Base-by-base conservation (phyloP, 73 alveolate species). In the Durusdinium trenchii region DNA sequence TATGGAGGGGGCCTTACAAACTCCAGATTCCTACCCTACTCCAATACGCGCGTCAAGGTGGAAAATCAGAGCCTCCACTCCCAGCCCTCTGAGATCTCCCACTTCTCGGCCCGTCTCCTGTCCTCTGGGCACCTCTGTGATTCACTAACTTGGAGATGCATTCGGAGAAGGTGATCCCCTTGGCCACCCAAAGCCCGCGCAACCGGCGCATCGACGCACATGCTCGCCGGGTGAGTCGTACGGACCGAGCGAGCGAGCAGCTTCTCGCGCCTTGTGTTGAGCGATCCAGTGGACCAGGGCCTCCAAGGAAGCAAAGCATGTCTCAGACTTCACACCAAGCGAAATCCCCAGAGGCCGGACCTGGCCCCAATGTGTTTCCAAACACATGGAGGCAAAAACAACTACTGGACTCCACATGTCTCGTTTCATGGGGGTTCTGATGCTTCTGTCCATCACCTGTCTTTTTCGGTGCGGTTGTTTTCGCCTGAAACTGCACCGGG, bases 111-210 rank as follows among this genome's bases (percentile, higher is more conserved):
- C 5, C 6, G 43, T 9, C 6, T 3, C 38, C 35, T 69, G 82
- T 40, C 86, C 86, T 76, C 36, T 76, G 86, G 45, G 86, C 86
- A 40, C 73, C 73, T 30, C 81, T 76, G 54, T 85, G 95, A 85
- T 85, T 57, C 35, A 85, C 95, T 45, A 85, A 61, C 60, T 85
- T 85, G 79, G 95, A 48, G 57, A 85, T 85, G 79, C 95, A 85
- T 57, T 85, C 95, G n/a, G 95, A 85, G 38, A 51, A 85, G 95
- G 81, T 85, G 79, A 85, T 85, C 81, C 95, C 95, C 95, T 85
- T n/a, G 35, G 84, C 47, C 30, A 60, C 73, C 73, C 73, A 60
- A 60, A 60, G 6, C 18, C 18, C 18, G 30, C 7, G 73, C 73
- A 60, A 2, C 18, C 30, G 18, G 73, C n/a, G n/a, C n/a, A n/a